These are phyloP conservation scores for Eucalyptus regnans DNA, from an alignment of 345 rosid genomes.

Conservation along the genomic window DNA sequence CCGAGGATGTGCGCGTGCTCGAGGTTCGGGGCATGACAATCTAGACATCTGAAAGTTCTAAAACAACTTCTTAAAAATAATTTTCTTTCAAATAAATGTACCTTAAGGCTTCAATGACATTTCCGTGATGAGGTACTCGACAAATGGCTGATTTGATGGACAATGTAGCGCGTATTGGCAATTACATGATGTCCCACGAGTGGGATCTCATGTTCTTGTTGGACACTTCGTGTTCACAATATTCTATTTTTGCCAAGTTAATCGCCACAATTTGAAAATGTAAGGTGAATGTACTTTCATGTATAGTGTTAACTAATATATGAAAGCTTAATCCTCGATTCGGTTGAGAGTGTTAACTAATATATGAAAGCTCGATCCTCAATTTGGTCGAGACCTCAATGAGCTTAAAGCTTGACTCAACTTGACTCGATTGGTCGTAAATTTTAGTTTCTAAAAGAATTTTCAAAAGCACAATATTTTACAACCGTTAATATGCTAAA, in stretches of 20 bases:
- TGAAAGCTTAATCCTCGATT: not conserved
- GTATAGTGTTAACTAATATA: no score
- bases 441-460: not conserved
- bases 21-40: no score
- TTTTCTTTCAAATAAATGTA: not conserved
- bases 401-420: not conserved
- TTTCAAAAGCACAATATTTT: not conserved
- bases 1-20: no score
- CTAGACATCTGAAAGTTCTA: not conserved
- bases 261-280: not conserved
- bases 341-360: not conserved
- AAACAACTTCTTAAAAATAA: not conserved
- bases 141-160: not conserved
- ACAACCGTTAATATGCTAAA: not conserved
- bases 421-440: not conserved
- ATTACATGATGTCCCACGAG: not conserved
- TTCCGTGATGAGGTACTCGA: no score
- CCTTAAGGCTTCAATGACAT: not conserved
- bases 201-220: not conserved
- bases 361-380: not conserved
- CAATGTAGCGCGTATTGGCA: not conserved
- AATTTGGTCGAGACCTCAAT: fast-evolving
- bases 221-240: not conserved
- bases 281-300: not conserved
- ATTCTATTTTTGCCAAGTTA: not conserved